These are phyloP conservation scores for Fremontodendron californicum DNA, from an alignment of 345 rosid species.

Conservation along the genomic window DNA sequence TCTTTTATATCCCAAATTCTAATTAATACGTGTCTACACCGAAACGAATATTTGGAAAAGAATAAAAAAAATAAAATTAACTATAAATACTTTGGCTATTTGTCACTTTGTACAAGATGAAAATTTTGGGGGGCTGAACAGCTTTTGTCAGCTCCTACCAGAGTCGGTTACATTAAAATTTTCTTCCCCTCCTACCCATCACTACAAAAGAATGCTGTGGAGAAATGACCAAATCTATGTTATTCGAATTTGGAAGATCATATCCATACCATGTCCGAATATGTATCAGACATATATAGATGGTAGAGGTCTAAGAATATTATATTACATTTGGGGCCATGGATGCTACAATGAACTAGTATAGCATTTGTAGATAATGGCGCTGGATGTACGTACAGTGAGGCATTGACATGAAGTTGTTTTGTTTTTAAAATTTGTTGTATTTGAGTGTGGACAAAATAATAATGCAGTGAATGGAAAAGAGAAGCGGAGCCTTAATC, in stretches of 20 bases:
- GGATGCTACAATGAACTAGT: conserved; percentile 16
- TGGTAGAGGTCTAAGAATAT: conserved; percentile 31
- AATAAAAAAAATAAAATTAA: neutral
- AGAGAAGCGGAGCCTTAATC: conserved; percentile 38
- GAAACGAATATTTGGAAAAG: neutral
- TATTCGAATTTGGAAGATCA: neutral
- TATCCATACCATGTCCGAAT: neutral
- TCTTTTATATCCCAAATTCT: neutral
- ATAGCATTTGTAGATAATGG: neutral
- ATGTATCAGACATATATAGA: neutral
- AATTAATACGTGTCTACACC: neutral
- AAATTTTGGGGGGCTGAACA: conserved; percentile 7
- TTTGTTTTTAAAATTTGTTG: no score
- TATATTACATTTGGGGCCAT: conserved; percentile 27
- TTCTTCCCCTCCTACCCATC: conserved; percentile 15
- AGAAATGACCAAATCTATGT: neutral
- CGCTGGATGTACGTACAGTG: conserved; percentile 28
- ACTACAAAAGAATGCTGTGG: conserved; percentile 21
- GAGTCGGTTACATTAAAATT: neutral
- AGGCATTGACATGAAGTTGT: neutral
- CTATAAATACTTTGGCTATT: conserved; percentile 4
- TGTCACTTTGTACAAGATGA: conserved; percentile 25
- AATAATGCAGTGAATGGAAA: neutral
- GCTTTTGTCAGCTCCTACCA: conserved; percentile 12
- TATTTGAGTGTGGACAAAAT: neutral